A percentile compares a stretch with the other conserved stretches of the same genome.
Conservation (phyloP, 805 yeast species). For the Starmerella floricola region DNA sequence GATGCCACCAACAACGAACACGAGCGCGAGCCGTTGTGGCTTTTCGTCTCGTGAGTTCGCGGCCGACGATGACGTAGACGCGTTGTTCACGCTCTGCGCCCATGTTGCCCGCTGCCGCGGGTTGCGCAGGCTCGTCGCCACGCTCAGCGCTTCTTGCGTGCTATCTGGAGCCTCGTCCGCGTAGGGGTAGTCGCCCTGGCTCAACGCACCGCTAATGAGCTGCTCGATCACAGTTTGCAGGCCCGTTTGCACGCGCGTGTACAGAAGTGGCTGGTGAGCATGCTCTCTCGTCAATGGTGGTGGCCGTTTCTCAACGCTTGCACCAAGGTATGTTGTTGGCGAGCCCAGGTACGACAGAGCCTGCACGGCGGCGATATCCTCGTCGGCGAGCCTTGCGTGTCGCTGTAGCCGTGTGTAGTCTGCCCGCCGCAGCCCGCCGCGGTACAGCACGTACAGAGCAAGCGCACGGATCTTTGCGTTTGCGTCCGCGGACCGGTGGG, state of each 20-base stretch:
- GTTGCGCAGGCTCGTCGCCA: conserved; percentile 50
- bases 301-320: conserved; percentile 8
- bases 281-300: conserved; percentile 18
- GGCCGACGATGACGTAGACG: not conserved
- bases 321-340: conserved; percentile 9
- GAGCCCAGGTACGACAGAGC: conserved; percentile 51
- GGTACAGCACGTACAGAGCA: conserved; percentile 58
- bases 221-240: conserved; percentile 45
- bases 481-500: conserved; percentile 28
- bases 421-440: conserved; percentile 54
- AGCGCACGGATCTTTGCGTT: conserved; percentile 63
- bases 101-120: conserved; percentile 65
- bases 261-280: conserved; percentile 35
- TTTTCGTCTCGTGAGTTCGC: not conserved
- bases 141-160: conserved; percentile 28
- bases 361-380: conserved; percentile 40
- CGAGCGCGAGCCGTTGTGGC: conserved; percentile 37
- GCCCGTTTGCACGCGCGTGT: conserved; percentile 58
- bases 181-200: conserved; percentile 55
- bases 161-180: conserved; percentile 39
- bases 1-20: conserved; percentile 81
- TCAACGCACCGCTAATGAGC: conserved; percentile 39
- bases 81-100: conserved; percentile 38
- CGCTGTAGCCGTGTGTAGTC: conserved; percentile 61
- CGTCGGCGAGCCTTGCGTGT: conserved; percentile 37